Base-by-base conservation (phyloP, 768 basidiomycete genomes). In the Russula griseocarnosa region DNA sequence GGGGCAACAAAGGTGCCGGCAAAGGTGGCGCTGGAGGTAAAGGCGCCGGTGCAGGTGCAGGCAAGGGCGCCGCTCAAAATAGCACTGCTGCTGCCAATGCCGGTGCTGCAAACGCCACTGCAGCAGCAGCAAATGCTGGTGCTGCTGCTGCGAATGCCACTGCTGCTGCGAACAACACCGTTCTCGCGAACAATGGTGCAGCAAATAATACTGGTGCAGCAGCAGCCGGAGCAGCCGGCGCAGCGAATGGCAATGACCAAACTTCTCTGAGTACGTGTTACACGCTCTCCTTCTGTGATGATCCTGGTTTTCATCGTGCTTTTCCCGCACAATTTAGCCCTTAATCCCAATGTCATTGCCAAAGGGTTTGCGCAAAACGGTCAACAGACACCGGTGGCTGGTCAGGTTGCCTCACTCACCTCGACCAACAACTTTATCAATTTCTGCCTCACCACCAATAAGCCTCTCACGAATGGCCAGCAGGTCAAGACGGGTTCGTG, bases 401-500 rank as follows among this genome's bases (percentile, higher is more conserved):
- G 83, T 32, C 79, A 86, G 73, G 79, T 79, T 26, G 76, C 83
- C 16, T 86, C 85, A 7, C 73, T 83, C 8, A 85, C 82, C 0
- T 86, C 86, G n/a, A 73, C 73, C 52, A 86, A 90, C 76, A 90
- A 90, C 78, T 90, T 86, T 72, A 87, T 87, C 75, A 86, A 87
- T 76, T 86, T 77, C 72, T 87, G 87, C 68, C 73, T 76, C 8
- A 81, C 79, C 4, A 70, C 79, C 4, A 69, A 78, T 57, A 72
- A 80, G 55, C 81, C 86, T 3, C 76, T 87, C 63, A 88, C 87
- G 50, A 82, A 85, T 68, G 86, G 86, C n/a, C 58, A 77, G 67
- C 85, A 83, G 69, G 70, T 82, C 70, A 73, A 69, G 63, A 71
- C 69, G 8, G 82, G 82, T 9, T 84, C 83, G 26, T 86, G 86